phyloP scores from a whole-genome alignment of 2,329 filamentous ascomycete species.

The Ciborinia camelliae region DNA sequence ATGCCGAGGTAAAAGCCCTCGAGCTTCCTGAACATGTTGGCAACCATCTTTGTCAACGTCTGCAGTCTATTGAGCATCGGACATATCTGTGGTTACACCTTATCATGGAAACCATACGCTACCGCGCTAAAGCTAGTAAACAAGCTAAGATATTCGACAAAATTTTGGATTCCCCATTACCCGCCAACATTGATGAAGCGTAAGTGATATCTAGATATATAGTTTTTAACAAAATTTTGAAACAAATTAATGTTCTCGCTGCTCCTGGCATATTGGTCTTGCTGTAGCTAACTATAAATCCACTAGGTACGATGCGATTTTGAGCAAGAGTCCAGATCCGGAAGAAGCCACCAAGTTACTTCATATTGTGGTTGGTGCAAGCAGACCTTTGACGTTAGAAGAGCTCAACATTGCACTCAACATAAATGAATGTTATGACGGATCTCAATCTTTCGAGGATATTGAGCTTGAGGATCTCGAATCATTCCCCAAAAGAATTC shows the following conservation, averaged over 20 bases:
- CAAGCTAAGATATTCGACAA: neutral
- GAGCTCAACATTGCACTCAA: constrained; percentile 14
- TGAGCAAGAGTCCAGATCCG: neutral
- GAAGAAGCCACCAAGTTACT: neutral
- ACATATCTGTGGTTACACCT: constrained; percentile 18
- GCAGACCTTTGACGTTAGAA: neutral
- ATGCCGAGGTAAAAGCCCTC: neutral
- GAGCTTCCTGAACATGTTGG: neutral
- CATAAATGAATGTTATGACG: neutral
- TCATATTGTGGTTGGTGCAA: neutral
- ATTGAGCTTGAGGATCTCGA: constrained; percentile 2
- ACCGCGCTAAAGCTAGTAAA: neutral
- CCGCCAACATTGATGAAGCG: neutral
- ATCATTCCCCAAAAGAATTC: neutral
- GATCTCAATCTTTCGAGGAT: constrained; percentile 10
- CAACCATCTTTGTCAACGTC: neutral
- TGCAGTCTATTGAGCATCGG: neutral
- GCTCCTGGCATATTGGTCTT: too few relatives aligned
- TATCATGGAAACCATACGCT: neutral
- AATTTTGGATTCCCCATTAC: neutral
- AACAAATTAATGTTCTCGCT: too few relatives aligned
- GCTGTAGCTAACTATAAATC: too few relatives aligned
- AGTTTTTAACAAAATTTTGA: too few relatives aligned
- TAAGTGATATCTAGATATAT: neutral
- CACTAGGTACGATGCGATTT: constrained; percentile 1